Conservation (phyloP, 441 rosid genomes). For the Erodium moschatum region DNA sequence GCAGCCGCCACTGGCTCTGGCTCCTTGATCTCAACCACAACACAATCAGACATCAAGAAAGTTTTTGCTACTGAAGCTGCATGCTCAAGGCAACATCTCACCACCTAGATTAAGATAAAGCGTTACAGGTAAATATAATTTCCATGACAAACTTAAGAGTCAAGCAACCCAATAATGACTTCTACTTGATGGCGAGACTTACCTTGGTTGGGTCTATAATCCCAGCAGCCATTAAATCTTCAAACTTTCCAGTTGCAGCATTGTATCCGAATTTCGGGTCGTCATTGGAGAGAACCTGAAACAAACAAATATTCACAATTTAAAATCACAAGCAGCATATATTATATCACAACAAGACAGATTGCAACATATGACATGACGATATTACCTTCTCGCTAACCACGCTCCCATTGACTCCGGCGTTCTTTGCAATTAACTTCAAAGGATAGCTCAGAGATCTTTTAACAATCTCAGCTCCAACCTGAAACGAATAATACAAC, state of each 20-base stretch:
- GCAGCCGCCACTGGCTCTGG: neutral
- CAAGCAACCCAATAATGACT: no score
- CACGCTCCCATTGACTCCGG: slow-evolving; percentile 50
- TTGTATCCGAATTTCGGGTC: slow-evolving; percentile 61
- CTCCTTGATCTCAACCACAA: slow-evolving; percentile 3
- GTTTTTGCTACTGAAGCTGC: neutral
- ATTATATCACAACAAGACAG: neutral
- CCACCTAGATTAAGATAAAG: neutral
- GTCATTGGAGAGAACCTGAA: slow-evolving; percentile 63
- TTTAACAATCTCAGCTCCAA: slow-evolving; percentile 85
- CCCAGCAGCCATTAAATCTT: slow-evolving; percentile 92
- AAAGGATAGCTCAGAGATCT: slow-evolving; percentile 80
- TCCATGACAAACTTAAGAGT: no score
- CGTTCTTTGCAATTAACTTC: slow-evolving; percentile 83
- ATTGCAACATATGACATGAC: neutral
- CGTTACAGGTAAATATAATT: no score
- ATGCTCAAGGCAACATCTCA: slow-evolving; percentile 8
- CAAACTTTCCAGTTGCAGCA: slow-evolving; percentile 90
- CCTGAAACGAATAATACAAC: slow-evolving; percentile 32
- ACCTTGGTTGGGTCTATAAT: slow-evolving; percentile 96
- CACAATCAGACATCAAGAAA: slow-evolving; percentile 2
- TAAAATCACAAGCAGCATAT: neutral
- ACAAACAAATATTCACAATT: neutral
- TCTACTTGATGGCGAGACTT: slow-evolving; percentile 12
- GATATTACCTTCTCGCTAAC: slow-evolving; percentile 19